Conservation (phyloP, 2,329 filamentous ascomycete genomes). For the Colletotrichum scovillei region DNA sequence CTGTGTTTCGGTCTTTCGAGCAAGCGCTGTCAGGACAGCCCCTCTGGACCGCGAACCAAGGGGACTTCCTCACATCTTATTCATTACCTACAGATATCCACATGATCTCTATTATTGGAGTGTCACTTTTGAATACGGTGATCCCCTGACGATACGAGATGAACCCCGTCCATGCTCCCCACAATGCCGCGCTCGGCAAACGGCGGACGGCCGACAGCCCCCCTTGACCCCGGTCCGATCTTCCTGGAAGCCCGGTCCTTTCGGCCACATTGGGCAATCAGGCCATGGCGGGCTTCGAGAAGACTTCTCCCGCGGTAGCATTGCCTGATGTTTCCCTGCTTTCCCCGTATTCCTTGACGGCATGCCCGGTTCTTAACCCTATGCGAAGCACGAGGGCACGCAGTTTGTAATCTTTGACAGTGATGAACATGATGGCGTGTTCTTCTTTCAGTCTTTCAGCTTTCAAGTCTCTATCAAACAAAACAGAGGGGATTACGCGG, state of each 20-base stretch:
- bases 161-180: conserved; percentile 25
- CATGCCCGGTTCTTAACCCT: background rate
- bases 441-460: too few relatives aligned
- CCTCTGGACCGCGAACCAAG: background rate
- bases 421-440: background rate
- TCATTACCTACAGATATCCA: background rate
- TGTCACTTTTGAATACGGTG: conserved; percentile 1
- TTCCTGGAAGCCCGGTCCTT: background rate
- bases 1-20: background rate
- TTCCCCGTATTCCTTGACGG: background rate
- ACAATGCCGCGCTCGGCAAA: conserved; percentile 19
- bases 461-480: background rate
- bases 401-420: background rate
- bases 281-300: background rate
- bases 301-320: background rate
- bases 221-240: background rate
- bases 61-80: background rate
- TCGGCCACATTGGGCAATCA: background rate
- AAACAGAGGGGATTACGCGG: background rate
- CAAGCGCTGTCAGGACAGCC: background rate
- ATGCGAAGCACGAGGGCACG: background rate
- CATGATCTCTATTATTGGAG: conserved; percentile 19
- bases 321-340: background rate
- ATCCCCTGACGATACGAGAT: conserved; percentile 20
- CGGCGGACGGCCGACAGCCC: background rate